Conservation (phyloP, 257 asterid genomes). For the Verbascum thapsus region DNA sequence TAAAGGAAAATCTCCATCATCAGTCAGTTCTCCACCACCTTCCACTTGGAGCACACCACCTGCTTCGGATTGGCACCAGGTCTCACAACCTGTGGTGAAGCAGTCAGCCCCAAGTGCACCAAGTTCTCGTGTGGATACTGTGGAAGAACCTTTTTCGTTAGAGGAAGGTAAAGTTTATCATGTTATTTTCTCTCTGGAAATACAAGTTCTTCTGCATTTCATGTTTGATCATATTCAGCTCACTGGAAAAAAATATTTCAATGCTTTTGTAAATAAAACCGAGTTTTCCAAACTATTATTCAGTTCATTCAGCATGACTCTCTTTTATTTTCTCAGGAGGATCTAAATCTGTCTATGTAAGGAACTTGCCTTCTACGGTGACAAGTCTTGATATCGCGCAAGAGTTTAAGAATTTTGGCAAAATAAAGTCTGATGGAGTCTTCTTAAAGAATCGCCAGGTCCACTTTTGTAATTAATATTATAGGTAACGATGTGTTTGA, state of each 20-base stretch:
- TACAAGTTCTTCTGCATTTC: background rate
- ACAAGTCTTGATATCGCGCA: constrained; percentile 46
- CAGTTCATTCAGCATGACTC: background rate
- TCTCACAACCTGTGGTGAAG: constrained; percentile 40
- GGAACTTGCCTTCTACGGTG: constrained; percentile 51
- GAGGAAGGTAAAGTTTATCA: constrained; percentile 44
- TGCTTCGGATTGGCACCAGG: constrained; percentile 31
- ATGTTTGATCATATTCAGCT: too few species aligned
- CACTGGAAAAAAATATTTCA: too few species aligned
- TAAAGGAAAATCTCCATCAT: constrained; percentile 46
- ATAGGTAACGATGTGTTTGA: constrained; percentile 1
- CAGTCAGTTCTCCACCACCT: constrained; percentile 38
- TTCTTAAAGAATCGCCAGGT: constrained; percentile 55
- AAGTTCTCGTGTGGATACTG: constrained; percentile 31
- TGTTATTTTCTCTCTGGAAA: constrained; percentile 8
- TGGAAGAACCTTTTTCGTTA: constrained; percentile 36
- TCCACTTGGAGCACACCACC: constrained; percentile 39
- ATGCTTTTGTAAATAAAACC: background rate
- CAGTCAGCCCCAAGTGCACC: constrained; percentile 34
- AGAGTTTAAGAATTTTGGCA: constrained; percentile 59
- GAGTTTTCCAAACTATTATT: background rate
- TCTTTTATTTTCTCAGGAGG: constrained; percentile 33
- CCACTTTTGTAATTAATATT: background rate
- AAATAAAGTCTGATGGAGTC: constrained; percentile 60
- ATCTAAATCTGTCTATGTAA: constrained; percentile 56